Base-by-base conservation (phyloP, 371 early-diverging fungal species). In the Astathelohania contejeani region DNA sequence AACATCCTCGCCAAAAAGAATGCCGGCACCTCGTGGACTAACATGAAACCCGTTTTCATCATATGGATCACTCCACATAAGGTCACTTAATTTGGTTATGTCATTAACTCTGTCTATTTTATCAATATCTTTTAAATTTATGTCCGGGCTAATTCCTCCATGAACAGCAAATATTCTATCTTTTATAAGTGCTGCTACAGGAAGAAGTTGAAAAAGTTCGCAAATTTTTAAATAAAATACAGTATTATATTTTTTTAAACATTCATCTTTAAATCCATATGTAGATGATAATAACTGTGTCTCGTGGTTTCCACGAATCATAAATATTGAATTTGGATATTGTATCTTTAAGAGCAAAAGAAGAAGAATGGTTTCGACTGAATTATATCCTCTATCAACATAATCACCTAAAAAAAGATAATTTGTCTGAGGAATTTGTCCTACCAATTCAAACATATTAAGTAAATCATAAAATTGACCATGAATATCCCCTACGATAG, bases 391-490 rank as follows among this genome's bases (percentile, higher is more conserved):
- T 40, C 72, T 55, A 47, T 71, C 72, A 3, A 71, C 72, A 49
- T 66, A 71, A 48, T 71, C 72, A 20, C 72, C 72, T 16, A 71
- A 49, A 58, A 71, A 71, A 14, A 74, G 47, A 50, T 67, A 74
- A 19, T 61, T 60, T n/a, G 35, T 54, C 9, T 58, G 19, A 25
- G 48, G 57, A 12, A 92, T 91, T 64, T 84, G 81, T 16, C 93
- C 94, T 38, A 90, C 87, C 12, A 90, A 87, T 67, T 90, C 86
- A 71, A 97, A 88, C 18, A 97, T 77, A 67, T 88, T 90, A 82
- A 93, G 83, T 66, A 97, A 77, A 75, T 97, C 97, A 66, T 81
- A 88, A 74, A 82, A 94, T 73, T 97, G 97, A 6, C 97, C 97
- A 70, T 97, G 97, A 28, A 97, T 84, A 76, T 97, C 97, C 29